Percentiles rank a stretch among this genome's conserved stretches.
phyloP scores from a whole-genome alignment of 805 yeast species.

The Zygoascus ofunaensis region DNA sequence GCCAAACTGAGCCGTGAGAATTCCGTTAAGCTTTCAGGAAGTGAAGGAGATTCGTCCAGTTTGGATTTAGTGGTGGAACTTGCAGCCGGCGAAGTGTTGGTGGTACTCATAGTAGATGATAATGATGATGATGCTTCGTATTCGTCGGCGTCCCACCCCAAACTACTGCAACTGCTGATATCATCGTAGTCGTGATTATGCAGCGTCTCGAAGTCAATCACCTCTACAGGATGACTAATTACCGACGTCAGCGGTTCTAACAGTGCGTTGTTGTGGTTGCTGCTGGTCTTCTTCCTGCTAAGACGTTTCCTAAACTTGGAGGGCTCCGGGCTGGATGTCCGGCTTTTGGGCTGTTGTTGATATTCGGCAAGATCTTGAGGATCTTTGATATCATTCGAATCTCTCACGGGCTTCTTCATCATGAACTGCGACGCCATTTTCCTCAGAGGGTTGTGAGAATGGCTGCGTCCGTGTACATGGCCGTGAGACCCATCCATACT shows the following conservation, averaged over 20 bases:
- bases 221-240: no score
- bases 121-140: no score
- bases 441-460: conserved; percentile 1
- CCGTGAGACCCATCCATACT: neutral
- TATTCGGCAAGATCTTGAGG: no score
- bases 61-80: neutral
- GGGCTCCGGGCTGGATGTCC: neutral
- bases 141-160: neutral
- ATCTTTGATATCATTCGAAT: no score
- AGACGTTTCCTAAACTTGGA: no score
- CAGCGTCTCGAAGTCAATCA: neutral
- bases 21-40: neutral
- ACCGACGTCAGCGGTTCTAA: no score
- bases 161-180: neutral
- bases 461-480: neutral
- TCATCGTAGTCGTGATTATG: neutral
- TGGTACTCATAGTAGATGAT: no score
- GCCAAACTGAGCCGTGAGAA: neutral
- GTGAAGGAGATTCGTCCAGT: neutral
- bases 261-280: no score
- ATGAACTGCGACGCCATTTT: conserved; percentile 1
- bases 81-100: no score
- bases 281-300: no score
- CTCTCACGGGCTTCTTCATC: no score
- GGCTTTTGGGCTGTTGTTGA: no score